Base-by-base conservation (phyloP, 805 yeast genomes). In the Saturnispora quitensis region DNA sequence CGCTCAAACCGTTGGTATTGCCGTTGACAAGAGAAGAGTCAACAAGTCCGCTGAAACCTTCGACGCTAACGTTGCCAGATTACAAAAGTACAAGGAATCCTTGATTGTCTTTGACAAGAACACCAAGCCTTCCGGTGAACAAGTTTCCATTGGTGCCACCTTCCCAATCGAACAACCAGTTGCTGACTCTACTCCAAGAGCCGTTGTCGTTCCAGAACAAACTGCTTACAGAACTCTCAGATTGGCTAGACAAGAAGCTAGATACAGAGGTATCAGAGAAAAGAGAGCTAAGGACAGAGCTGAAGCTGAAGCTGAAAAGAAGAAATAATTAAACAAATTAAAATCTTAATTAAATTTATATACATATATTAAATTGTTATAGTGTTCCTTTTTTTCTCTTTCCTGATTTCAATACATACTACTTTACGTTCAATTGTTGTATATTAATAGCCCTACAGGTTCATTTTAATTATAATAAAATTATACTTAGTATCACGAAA, bases 11-110 rank as follows among this genome's bases (percentile, higher is more conserved):
- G 75, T 93, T 68, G 99, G 99, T 76, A 88, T 93, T 70, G 89
- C 99, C 67, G 98, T 91, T 71, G 99, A 93, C 82, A 96, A 88
- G 91, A 91, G 99, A 84, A 90, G 99, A 80, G 91, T 85, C 74
- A 93, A 93, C 95, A 90, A 88, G 81, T 84, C 90, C 68, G 86
- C 86, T 68, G 99, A 90, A 81, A 89, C 86, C 70, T 88, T 89
- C 67, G 93, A 91, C 73, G 77, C 81, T 66, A 93, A 93, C 79
- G 97, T 93, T 69, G 87, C 82, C 74, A 89, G 99, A 83, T 85
- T 93, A 75, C 78, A 87, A 80, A 96, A 88, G 76, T 93, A 89
- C 95, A 81, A 84, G 78, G 78, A 95, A 69, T 90, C 91, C 78
- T 82, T 93, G 75, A 90, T 93, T 68, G 84, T 93, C 71, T 90